Evolutionary conservation across 371 early-diverging fungal species (phyloP).

Genomic region (Actinomortierella ambigua): DNA sequence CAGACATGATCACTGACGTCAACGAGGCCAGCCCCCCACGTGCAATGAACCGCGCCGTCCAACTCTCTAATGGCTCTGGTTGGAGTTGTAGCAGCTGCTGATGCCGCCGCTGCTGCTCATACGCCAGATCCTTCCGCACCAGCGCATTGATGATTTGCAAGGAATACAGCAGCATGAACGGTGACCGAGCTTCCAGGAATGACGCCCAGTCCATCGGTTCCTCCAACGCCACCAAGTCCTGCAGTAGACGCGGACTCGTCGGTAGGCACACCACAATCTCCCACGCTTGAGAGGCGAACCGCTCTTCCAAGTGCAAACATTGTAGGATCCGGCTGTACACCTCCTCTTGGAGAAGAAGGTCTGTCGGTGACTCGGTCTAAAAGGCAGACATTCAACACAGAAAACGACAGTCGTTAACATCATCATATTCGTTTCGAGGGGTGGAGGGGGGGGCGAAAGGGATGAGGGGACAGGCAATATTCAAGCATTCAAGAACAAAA

Average conservation of each 20-base stretch:
- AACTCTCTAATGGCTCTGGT: conserved; percentile 20
- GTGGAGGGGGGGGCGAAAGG: too few species aligned
- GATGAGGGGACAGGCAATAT: too few species aligned
- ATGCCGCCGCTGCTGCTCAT: conserved; percentile 1
- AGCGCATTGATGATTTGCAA: conserved; percentile 49
- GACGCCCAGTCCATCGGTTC: conserved; percentile 39
- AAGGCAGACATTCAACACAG: not conserved
- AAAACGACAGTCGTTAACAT: not conserved
- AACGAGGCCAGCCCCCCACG: conserved; percentile 45
- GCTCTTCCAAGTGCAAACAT: conserved; percentile 49
- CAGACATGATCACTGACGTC: conserved; percentile 34
- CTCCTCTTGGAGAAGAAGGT: conserved; percentile 36
- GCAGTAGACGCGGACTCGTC: conserved; percentile 45
- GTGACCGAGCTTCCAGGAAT: conserved; percentile 47
- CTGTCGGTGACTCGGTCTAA: conserved; percentile 18
- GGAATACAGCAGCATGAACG: conserved; percentile 50
- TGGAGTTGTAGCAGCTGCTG: not conserved
- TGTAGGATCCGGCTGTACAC: conserved; percentile 49
- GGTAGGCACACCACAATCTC: conserved; percentile 46
- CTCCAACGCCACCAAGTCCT: conserved; percentile 26
- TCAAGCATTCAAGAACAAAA: too few species aligned
- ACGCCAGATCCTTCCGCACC: conserved; percentile 38
- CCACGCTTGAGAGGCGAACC: conserved; percentile 53
- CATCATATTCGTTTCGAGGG: not conserved
- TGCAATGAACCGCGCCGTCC: conserved; percentile 43